phyloP scores from a whole-genome alignment of 768 basidiomycete species.

The Collybia nuda region DNA sequence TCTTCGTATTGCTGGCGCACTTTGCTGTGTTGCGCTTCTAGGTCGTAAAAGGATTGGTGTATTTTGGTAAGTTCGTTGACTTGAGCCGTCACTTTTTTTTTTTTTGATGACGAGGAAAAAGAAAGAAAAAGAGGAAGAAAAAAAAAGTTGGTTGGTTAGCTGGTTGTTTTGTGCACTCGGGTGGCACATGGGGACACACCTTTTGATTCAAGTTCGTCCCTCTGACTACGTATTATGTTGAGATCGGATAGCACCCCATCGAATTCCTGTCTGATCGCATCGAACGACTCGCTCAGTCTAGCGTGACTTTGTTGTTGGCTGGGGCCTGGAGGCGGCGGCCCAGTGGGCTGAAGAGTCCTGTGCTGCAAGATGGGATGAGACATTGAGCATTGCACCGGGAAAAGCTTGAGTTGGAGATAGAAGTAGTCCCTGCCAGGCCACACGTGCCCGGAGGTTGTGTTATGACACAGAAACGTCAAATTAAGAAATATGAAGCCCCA shows the following conservation, averaged over 20 bases:
- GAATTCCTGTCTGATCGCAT: constrained; percentile 82
- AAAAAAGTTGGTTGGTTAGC: not conserved
- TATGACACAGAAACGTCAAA: constrained; percentile 21
- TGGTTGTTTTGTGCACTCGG: not conserved
- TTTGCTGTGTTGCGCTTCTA: constrained; percentile 84
- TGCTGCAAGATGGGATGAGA: constrained; percentile 35
- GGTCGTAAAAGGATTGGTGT: constrained; percentile 85
- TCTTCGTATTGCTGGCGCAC: constrained; percentile 84
- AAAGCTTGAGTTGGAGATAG: constrained; percentile 1
- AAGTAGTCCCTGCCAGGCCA: constrained; percentile 12
- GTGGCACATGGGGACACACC: constrained; percentile 45
- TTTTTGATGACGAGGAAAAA: no score
- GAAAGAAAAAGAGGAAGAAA: not conserved
- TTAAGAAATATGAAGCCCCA: constrained; percentile 2
- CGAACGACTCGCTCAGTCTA: constrained; percentile 79
- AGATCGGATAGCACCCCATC: constrained; percentile 73
- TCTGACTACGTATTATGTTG: constrained; percentile 64
- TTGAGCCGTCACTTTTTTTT: constrained; percentile 72
- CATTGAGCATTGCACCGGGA: constrained; percentile 7
- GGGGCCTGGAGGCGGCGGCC: constrained; percentile 42
- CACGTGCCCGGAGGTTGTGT: constrained; percentile 19
- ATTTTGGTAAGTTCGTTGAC: constrained; percentile 90
- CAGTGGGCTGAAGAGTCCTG: constrained; percentile 53
- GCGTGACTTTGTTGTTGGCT: constrained; percentile 33
- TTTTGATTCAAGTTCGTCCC: constrained; percentile 90